Percentiles rank a stretch among this genome's conserved stretches.
These are phyloP conservation scores for Thermochaetoides thermophila DNA, from an alignment of 495 filamentous ascomycete genomes.

Conservation along the genomic window DNA sequence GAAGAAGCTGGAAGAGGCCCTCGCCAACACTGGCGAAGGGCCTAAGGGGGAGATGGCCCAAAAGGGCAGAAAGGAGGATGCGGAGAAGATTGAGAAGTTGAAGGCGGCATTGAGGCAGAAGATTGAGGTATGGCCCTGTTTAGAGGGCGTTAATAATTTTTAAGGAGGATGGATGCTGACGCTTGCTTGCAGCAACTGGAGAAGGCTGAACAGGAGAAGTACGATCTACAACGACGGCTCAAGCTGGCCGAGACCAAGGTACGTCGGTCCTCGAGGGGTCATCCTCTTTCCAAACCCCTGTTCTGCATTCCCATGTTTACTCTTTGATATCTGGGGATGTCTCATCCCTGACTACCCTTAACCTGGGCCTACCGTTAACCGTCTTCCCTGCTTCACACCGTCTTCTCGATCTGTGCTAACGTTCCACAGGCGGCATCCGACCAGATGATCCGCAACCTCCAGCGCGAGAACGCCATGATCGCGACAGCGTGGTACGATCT, in stretches of 20 bases:
- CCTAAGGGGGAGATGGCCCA: constrained; percentile 3
- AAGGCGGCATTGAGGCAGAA: constrained; percentile 30
- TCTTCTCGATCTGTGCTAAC: background rate
- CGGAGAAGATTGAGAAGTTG: constrained; percentile 37
- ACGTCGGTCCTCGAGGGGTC: no score
- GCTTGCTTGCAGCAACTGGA: constrained; percentile 37
- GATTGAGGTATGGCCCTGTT: constrained; percentile 36
- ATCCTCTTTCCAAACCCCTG: no score
- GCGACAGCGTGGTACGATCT: constrained; percentile 88
- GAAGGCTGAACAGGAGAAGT: constrained; percentile 33
- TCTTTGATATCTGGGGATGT: no score
- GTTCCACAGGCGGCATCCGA: constrained; percentile 37
- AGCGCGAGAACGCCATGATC: constrained; percentile 74
- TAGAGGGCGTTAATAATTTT: no score
- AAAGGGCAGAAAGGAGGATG: constrained; percentile 31
- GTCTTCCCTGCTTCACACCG: constrained; percentile 1
- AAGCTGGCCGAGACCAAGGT: constrained; percentile 35
- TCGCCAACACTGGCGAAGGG: constrained; percentile 6
- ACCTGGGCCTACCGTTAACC: background rate
- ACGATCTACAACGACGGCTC: constrained; percentile 31
- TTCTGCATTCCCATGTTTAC: no score
- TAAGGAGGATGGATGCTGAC: no score
- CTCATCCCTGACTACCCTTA: no score
- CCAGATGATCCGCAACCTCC: constrained; percentile 50
- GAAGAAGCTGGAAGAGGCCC: constrained; percentile 31